Percentiles rank a stretch among this genome's conserved stretches.
Evolutionary conservation across 2,329 filamentous ascomycete genomes (phyloP).

Genomic region (Alternaria sp.): DNA sequence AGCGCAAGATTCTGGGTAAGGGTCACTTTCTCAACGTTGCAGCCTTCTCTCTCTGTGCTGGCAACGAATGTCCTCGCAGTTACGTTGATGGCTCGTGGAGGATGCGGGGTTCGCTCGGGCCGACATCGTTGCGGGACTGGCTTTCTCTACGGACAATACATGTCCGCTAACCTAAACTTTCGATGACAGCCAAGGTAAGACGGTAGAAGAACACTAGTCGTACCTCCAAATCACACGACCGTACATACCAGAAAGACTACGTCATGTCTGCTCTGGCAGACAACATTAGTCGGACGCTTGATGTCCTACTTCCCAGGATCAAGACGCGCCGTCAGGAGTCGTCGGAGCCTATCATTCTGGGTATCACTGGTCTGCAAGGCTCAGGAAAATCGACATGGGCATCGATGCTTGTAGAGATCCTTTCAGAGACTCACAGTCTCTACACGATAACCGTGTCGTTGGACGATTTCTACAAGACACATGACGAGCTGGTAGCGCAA

Average conservation of each 20-base stretch:
- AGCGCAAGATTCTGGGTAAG: constrained; percentile 1
- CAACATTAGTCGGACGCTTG: constrained; percentile 42
- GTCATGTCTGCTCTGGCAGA: constrained; percentile 40
- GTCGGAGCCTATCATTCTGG: constrained; percentile 78
- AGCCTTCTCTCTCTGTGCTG: background rate
- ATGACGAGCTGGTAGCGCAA: constrained; percentile 71
- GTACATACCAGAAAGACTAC: background rate
- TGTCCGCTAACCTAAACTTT: background rate
- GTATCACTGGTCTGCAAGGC: constrained; percentile 90
- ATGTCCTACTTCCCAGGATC: constrained; percentile 43
- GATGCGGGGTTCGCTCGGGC: constrained; percentile 20
- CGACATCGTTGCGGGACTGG: constrained; percentile 8
- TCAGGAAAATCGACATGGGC: constrained; percentile 91
- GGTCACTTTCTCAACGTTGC: background rate
- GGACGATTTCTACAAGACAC: constrained; percentile 87
- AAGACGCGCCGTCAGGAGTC: constrained; percentile 28
- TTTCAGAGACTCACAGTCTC: constrained; percentile 37
- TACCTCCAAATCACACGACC: background rate
- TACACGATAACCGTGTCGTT: constrained; percentile 55
- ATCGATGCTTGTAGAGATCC: constrained; percentile 47
- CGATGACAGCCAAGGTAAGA: background rate
- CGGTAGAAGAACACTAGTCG: background rate
- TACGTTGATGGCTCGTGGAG: background rate
- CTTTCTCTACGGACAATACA: constrained; percentile 7
- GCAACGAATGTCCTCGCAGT: background rate